Percentiles rank a stretch among this genome's conserved stretches.
These are phyloP conservation scores for Cladobotryum protrusum DNA, from an alignment of 2,329 filamentous ascomycete species.

Conservation along the genomic window DNA sequence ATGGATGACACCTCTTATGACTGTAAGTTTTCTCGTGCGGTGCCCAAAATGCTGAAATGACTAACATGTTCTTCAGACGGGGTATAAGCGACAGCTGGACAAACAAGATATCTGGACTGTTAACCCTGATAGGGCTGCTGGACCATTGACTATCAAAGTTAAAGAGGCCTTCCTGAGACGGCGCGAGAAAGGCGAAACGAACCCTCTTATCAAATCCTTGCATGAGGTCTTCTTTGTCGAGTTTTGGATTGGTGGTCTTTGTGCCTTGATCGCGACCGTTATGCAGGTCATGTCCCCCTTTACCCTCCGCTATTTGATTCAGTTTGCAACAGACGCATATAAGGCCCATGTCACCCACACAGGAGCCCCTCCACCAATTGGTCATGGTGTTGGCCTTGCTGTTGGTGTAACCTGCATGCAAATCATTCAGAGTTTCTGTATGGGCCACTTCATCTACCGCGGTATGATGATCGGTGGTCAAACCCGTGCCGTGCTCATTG, in stretches of 20 bases:
- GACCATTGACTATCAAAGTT: slow-evolving; percentile 61
- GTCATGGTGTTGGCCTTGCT: slow-evolving; percentile 72
- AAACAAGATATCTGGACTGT: slow-evolving; percentile 82
- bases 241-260: slow-evolving; percentile 77
- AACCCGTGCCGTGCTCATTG: slow-evolving; percentile 72
- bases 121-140: slow-evolving; percentile 71
- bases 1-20: slow-evolving; percentile 89
- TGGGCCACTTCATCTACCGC: slow-evolving; percentile 87
- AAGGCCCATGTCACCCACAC: slow-evolving; percentile 45
- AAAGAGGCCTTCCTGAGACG: slow-evolving; percentile 63
- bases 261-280: slow-evolving; percentile 65
- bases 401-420: slow-evolving; percentile 85
- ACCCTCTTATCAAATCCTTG: slow-evolving; percentile 72
- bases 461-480: slow-evolving; percentile 91
- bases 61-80: slow-evolving; percentile 45
- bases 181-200: slow-evolving; percentile 60
- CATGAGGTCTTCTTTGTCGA: slow-evolving; percentile 82
- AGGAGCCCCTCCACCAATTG: slow-evolving; percentile 58
- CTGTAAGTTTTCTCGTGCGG: slow-evolving; percentile 39
- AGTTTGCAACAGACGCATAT: slow-evolving; percentile 77
- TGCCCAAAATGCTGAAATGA: slow-evolving; percentile 1
- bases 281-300: slow-evolving; percentile 81
- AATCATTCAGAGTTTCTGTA: slow-evolving; percentile 69
- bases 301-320: slow-evolving; percentile 76
- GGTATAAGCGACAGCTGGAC: slow-evolving; percentile 79